A percentile compares a stretch with the other conserved stretches of the same genome.
These are phyloP conservation scores for Hibiscus trionum DNA, from an alignment of 345 rosid genomes.

Conservation along the genomic window DNA sequence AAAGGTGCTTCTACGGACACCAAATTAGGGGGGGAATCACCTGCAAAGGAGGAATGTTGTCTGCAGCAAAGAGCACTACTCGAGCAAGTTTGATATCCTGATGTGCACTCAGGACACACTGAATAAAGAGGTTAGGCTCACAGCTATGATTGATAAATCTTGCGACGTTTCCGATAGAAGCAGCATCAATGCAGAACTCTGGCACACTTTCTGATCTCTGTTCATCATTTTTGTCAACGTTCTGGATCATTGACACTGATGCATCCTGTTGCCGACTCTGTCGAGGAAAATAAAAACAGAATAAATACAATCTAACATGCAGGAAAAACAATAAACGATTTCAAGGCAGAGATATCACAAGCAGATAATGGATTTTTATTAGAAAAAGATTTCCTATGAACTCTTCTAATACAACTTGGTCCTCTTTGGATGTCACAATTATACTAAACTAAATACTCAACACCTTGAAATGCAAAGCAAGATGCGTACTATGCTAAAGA, in stretches of 20 bases:
- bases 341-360: not conserved
- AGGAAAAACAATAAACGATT: not conserved
- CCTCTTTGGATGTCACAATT: not conserved
- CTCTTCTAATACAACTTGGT: not conserved
- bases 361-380: not conserved
- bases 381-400: not conserved
- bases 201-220: constrained; percentile 49
- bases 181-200: constrained; percentile 91
- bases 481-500: not conserved
- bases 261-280: constrained; percentile 61
- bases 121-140: constrained; percentile 88
- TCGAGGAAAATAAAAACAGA: constrained; percentile 10
- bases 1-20: not conserved
- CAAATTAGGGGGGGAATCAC: constrained; percentile 21
- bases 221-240: constrained; percentile 25
- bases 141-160: constrained; percentile 94
- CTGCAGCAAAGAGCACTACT: constrained; percentile 91
- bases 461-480: not conserved
- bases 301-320: not conserved
- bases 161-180: constrained; percentile 67
- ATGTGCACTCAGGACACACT: constrained; percentile 77
- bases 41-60: constrained; percentile 91
- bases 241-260: constrained; percentile 23
- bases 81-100: constrained; percentile 75
- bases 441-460: not conserved